Evolutionary conservation across 2,329 filamentous ascomycete species (phyloP).

Genomic region (Clonostachys chloroleuca): DNA sequence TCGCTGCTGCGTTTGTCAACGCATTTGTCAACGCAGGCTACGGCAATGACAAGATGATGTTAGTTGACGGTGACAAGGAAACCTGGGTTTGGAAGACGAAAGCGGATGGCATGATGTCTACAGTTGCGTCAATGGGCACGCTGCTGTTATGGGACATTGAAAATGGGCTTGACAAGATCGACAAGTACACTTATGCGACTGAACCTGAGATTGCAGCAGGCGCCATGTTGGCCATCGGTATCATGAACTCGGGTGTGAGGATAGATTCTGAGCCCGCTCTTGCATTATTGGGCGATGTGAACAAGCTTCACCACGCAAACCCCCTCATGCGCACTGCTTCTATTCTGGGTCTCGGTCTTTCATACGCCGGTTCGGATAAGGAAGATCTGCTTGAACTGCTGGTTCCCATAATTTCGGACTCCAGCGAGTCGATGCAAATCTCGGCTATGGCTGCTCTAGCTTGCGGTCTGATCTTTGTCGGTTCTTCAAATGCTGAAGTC

Average conservation of each 20-base stretch:
- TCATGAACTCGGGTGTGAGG: constrained; percentile 89
- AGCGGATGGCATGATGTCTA: constrained; percentile 95
- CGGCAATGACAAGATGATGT: constrained; percentile 96
- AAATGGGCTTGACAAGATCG: constrained; percentile 85
- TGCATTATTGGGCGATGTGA: constrained; percentile 75
- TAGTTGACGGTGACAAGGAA: constrained; percentile 81
- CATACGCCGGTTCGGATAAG: constrained; percentile 92
- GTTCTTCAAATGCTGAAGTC: constrained; percentile 85
- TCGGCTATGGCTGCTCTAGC: constrained; percentile 94
- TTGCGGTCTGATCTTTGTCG: constrained; percentile 86
- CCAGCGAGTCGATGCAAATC: constrained; percentile 84
- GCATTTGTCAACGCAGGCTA: constrained; percentile 96
- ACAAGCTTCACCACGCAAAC: constrained; percentile 76
- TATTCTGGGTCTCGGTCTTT: constrained; percentile 93
- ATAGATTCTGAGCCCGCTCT: constrained; percentile 87
- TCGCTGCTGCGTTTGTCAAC: constrained; percentile 95
- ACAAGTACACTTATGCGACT: constrained; percentile 83
- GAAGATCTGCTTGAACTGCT: constrained; percentile 82
- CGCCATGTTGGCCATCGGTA: constrained; percentile 87
- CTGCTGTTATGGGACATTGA: constrained; percentile 93
- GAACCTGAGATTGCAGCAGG: constrained; percentile 85
- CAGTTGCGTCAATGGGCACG: constrained; percentile 88
- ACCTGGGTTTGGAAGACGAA: constrained; percentile 99
- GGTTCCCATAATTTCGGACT: constrained; percentile 82
- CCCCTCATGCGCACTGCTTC: constrained; percentile 74